phyloP scores from a whole-genome alignment of 2,329 filamentous ascomycete genomes.

The Paecilomyces sp. region DNA sequence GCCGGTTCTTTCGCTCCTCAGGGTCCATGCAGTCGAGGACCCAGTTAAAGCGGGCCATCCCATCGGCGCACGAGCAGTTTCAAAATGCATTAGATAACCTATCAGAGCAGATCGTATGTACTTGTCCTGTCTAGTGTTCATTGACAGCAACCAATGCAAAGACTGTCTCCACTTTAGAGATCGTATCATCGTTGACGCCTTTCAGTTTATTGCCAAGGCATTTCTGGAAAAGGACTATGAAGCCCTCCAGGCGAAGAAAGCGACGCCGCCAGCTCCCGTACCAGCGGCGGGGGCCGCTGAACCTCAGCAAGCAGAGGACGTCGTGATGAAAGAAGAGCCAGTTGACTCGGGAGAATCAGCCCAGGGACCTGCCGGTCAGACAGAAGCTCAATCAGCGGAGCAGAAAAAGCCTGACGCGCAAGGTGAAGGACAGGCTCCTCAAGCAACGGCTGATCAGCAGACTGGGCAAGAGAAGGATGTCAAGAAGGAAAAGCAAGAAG shows the following conservation, averaged over 20 bases:
- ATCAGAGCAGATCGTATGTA: conserved; percentile 36
- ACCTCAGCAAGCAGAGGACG: conserved; percentile 19
- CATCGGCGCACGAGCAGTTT: conserved; percentile 30
- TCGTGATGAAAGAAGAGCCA: conserved; percentile 19
- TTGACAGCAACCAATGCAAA: not conserved
- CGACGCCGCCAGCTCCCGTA: conserved; percentile 6
- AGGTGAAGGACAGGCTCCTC: conserved; percentile 3
- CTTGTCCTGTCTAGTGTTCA: not conserved
- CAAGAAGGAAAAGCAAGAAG: conserved; percentile 18
- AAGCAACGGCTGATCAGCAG: conserved; percentile 9
- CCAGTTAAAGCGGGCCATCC: conserved; percentile 31
- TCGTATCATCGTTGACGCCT: not conserved
- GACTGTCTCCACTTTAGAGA: not conserved
- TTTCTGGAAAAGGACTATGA: conserved; percentile 37
- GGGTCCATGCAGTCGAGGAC: conserved; percentile 25
- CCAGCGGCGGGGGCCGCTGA: not conserved
- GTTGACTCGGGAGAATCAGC: conserved; percentile 8
- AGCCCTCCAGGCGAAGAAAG: conserved; percentile 24
- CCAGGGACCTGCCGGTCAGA: conserved; percentile 11
- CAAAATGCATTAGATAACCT: conserved; percentile 33
- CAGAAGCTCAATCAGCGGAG: conserved; percentile 12
- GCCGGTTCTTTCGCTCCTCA: conserved; percentile 31
- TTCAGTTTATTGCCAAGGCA: conserved; percentile 36
- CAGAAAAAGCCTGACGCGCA: conserved; percentile 6
- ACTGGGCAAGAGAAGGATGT: conserved; percentile 9